Base-by-base conservation (phyloP, 2,329 filamentous ascomycete genomes). In the Verticillium zaregamsianum region DNA sequence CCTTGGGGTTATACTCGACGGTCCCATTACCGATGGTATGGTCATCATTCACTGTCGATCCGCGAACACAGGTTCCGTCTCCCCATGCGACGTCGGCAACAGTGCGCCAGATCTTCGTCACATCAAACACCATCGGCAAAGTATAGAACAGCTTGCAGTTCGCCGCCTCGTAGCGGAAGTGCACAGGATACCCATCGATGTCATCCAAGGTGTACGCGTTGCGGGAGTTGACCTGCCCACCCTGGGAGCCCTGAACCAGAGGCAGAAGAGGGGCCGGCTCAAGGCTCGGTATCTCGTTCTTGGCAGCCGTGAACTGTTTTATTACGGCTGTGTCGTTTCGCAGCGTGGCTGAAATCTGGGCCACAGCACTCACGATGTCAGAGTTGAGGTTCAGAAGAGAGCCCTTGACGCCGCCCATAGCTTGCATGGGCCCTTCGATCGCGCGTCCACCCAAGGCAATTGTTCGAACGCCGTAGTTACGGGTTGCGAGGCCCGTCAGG, bases 111-210 rank as follows among this genome's bases (percentile, higher is more conserved):
- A 82, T 62, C 14, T 73, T 73, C 6, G 73, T 74, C 0, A 82
- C 76, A 61, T 84, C 75, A 3, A 75, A 68, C 57, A 81, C 71
- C 74, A 83, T 85, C 3, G 78, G 72, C 7, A 74, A 66, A 9
- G 84, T 86, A 58, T 81, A 86, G 70, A 82, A 89, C 2, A 86
- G 68, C 17, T 82, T 75, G 64, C 85, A 89, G 64, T 85, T 81
- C 0, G 86, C 81, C 0, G 82, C 77, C 63, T 87, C 81, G 55
- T 83, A 82, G 7, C 82, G 71, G 65, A 87, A 88, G 67, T 89
- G 86, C 32, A 83, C 74, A 2, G 86, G 85, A 0, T 78, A 70
- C 14, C 61, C 63, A 59, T 66, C 40, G 12, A 49, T 52, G 31
- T 67, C 59, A 23, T 66, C 63, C 1, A 59, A 57, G 20, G 70